Base-by-base conservation (phyloP, 2,329 filamentous ascomycete species). In the Clonostachys byssicola region DNA sequence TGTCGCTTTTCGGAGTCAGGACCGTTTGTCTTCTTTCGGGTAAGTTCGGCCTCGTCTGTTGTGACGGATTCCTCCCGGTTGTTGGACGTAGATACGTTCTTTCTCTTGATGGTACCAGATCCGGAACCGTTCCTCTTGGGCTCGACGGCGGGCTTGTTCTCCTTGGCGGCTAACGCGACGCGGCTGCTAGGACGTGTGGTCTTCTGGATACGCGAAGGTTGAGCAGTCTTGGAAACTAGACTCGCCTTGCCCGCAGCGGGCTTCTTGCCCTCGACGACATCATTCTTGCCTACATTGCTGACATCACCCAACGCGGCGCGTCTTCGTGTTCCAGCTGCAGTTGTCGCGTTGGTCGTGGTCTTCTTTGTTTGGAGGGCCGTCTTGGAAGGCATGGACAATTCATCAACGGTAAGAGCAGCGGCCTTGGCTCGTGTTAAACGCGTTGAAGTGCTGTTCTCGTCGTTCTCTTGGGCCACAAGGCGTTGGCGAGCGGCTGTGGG, bases 391-490 rank as follows among this genome's bases (percentile, higher is more conserved):
- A 79, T 75, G 36, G 75, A 65, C 16, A 74, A 66, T 59, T 86
- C 86, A 56, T 86, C 85, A 56, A 75, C 79, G 61, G 73, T 77
- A 80, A 80, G 77, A 43, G 88, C 86, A 49, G 90, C 89, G 45
- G 91, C 85, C 74, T 97, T 96, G 56, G 94, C 92, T 72, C 94
- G 84, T 60, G 94, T 97, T 65, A 96, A 75, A 72, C 92, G 90
- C 71, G 88, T 89, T 51, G 88, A 84, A 49, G 76, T 72, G 54
- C 71, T 80, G 67, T 96, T 95, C 75, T 96, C 94, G 67, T 96
- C 92, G 65, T 96, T 96, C 76, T 96, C 92, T 69, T 95, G 94
- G 55, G 86, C 87, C 60, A 86, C 80, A 66, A 84, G 80, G 71
- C 91, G 86, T 66, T 84, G 80, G 70, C 87, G 82, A 12, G 47